Evolutionary conservation across 1,139 yeast species (phyloP), one percentile per base, ranked within the genome.

Genomic region (Zygotorulaspora mrakii): DNA sequence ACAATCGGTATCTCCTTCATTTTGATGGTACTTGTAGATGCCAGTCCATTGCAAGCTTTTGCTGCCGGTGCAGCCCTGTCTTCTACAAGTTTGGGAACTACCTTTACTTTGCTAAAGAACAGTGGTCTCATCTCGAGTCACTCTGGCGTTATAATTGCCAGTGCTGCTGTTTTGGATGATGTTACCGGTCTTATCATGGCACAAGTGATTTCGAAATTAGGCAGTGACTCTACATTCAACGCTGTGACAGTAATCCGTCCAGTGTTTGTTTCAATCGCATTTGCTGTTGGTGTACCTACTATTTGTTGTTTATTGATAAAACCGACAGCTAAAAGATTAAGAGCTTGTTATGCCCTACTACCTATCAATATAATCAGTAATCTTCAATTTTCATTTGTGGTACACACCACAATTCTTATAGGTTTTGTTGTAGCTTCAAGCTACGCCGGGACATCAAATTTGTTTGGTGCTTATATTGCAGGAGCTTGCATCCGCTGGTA

Each of bases 81-180:
- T 14, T 26, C 30, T 6, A 26, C 30, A 26, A 26, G 30, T 26
- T 26, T 26, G n/a, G 30, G 30, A 26, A 26, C 30, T 14, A 26
- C 30, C 6, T 26, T 26, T 14, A 26, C 30, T 5, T 5, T 26
- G n/a, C 13, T 26, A 13, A 26, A 26, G 17, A 14, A n/a, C n/a
- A 26, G 30, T n/a, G 30, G 30, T 14, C 30, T 26, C n/a, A 14
- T 26, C 13, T 26, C 30, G 17, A 26, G 30, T n/a, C 5, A 26
- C 13, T 6, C n/a, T 11, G 30, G 30, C 6, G 30, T 26, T 5
- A 26, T 26, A 26, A 13, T 26, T 26, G 16, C 30, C 17, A 26
- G 30, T 13, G 30, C 30, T 11, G 30, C 30, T 26, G n/a, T 26
- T 14, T 13, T 26, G 17, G 30, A 26, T 26, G 30, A 26, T 26